Base-by-base conservation (phyloP, 305 asterid genomes). In the Solanum hybrid region DNA sequence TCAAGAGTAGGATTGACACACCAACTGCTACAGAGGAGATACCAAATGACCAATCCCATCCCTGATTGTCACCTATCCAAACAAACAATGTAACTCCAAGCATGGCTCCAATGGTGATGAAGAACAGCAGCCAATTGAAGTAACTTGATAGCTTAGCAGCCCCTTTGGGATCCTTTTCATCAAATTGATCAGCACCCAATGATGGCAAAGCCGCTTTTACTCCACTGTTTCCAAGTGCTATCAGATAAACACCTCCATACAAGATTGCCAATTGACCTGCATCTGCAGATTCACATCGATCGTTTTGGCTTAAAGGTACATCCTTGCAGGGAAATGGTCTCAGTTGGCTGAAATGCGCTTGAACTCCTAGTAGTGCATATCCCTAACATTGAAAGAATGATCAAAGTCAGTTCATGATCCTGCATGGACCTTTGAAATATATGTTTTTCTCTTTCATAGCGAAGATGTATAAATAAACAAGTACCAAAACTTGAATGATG, bases 171-270 rank as follows among this genome's bases (percentile, higher is more conserved):
- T 93, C 95, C 34, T 89, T 91, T 89, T 93, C 96, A 33, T 96
- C 97, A 57, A 95, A 95, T 68, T 96, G 98, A 89, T 95, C 98
- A 14, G 98, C 98, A 22, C 98, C 98, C 7, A 96, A 92, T 2
- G 97, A 89, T 31, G 97, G 97, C 83, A 95, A 89, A 12, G 97
- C 95, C 0, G 98, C 98, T 91, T 95, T 96, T 32, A 94, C 88
- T 38, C 96, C 98, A 10, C 97, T 92, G 5, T 89, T 92, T 10
- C 98, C 98, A 0, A 96, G 91, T 1, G 98, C 98, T 5, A 96
- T 92, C 39, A 96, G 89, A 79, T 95, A 96, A n/a, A 96, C 93
- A 12, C 97, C 94, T 1, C 89, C 91, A 89, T 92, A 95, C 24
- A 96, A 39, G 31, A 95, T 88, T 4, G 97, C 94, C 79, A 86